Percentiles rank a stretch among this genome's conserved stretches.
Conservation (phyloP, 1,284 basidiomycete species). For the Fomitopsis palustris region DNA sequence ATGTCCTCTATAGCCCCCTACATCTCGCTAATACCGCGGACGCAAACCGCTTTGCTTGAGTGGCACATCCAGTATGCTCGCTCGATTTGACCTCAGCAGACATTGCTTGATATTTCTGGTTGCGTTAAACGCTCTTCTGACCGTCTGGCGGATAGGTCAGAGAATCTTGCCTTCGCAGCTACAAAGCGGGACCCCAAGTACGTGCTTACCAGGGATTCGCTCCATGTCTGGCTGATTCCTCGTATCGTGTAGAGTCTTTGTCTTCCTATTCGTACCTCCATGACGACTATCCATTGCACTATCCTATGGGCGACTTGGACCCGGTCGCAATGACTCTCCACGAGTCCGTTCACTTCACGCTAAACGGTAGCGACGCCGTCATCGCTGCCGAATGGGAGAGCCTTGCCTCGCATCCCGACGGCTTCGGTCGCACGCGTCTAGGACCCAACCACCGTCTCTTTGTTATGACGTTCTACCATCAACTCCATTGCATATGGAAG, state of each 20-base stretch:
- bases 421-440: slow-evolving; percentile 18
- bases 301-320: neutral
- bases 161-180: too few relatives aligned
- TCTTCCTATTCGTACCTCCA: neutral
- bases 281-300: neutral
- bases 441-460: slow-evolving; percentile 23
- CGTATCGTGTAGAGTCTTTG: neutral
- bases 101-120: too few relatives aligned
- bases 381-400: slow-evolving; percentile 16
- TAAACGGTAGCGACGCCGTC: neutral
- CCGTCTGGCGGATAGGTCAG: too few relatives aligned
- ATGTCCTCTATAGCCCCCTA: too few relatives aligned
- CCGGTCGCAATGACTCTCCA: neutral
- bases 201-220: too few relatives aligned
- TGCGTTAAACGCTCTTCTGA: too few relatives aligned
- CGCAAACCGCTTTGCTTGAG: too few relatives aligned
- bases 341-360: neutral
- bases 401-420: slow-evolving; percentile 12
- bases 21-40: too few relatives aligned
- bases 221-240: too few relatives aligned
- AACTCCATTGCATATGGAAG: slow-evolving; percentile 31
- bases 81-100: too few relatives aligned
- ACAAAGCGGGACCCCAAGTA: too few relatives aligned
- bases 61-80: too few relatives aligned
- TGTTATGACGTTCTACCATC: slow-evolving; percentile 30